phyloP scores from a whole-genome alignment of 2,329 filamentous ascomycete genomes.

The Grosmannia serpens region DNA sequence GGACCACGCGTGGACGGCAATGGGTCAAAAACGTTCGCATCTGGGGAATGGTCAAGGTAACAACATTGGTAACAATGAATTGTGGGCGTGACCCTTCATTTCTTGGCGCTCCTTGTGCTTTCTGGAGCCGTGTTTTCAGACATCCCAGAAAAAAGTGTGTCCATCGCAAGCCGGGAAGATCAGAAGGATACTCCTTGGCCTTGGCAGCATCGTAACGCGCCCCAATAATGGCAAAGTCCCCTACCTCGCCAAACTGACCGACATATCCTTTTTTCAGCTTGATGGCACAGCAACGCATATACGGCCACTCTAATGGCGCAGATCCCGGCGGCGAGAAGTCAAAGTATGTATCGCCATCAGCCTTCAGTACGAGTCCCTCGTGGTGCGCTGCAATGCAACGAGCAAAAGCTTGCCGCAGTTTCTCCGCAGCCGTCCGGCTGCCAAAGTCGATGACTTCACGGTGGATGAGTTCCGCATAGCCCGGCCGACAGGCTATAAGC shows the following conservation, averaged over 20 bases:
- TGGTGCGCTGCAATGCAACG: slow-evolving; percentile 51
- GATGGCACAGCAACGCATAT: slow-evolving; percentile 40
- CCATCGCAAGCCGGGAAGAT: slow-evolving; percentile 49
- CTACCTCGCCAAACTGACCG: slow-evolving; percentile 64
- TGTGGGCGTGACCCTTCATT: slow-evolving; percentile 40
- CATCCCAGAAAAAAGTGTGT: slow-evolving; percentile 76
- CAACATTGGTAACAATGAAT: slow-evolving; percentile 56
- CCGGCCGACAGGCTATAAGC: slow-evolving; percentile 39
- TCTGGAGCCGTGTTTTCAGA: slow-evolving; percentile 26
- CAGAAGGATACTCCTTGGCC: slow-evolving; percentile 36
- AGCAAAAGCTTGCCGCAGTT: slow-evolving; percentile 54
- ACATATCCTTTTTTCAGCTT: slow-evolving; percentile 88
- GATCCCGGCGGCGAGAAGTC: slow-evolving; percentile 24
- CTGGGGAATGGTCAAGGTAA: slow-evolving; percentile 42
- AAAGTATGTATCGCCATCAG: slow-evolving; percentile 69
- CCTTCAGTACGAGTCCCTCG: slow-evolving; percentile 76
- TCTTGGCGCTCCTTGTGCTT: slow-evolving; percentile 22
- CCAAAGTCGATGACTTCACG: slow-evolving; percentile 58
- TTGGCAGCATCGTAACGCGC: slow-evolving; percentile 57
- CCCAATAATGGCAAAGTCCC: slow-evolving; percentile 72
- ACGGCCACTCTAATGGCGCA: background rate
- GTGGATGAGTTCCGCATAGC: slow-evolving; percentile 55
- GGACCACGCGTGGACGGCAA: slow-evolving; percentile 32
- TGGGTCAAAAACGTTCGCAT: slow-evolving; percentile 38
- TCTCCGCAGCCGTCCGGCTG: slow-evolving; percentile 33